Evolutionary conservation across 768 basidiomycete genomes (phyloP).

Genomic region (Collybia mongolica): DNA sequence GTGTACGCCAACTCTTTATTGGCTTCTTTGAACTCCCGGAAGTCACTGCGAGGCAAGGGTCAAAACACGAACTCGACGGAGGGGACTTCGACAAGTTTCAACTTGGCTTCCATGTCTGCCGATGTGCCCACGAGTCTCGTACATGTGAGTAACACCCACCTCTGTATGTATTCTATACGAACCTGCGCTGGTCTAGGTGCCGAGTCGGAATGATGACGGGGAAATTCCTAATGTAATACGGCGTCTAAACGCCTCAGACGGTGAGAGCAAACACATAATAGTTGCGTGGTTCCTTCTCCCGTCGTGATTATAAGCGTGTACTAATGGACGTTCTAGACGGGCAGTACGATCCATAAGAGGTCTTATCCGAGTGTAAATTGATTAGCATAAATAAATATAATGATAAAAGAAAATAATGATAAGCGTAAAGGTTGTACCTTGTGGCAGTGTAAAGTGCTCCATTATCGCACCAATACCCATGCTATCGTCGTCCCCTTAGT

Average conservation of each 20-base stretch:
- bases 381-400: neutral
- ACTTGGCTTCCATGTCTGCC: conserved; percentile 23
- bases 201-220: conserved; percentile 11
- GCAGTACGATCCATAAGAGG: neutral
- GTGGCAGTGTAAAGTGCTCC: too few relatives aligned
- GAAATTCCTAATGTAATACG: conserved; percentile 6
- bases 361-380: conserved; percentile 6
- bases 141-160: conserved; percentile 4
- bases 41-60: conserved; percentile 24
- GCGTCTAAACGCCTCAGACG: conserved; percentile 1
- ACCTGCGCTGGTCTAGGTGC: neutral
- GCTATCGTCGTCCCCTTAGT: conserved; percentile 10
- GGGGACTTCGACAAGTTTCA: conserved; percentile 34
- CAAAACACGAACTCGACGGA: conserved; percentile 18
- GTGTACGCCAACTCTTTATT: conserved; percentile 48
- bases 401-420: neutral
- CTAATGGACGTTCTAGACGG: neutral
- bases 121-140: conserved; percentile 19
- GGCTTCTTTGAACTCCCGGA: conserved; percentile 43
- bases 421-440: too few relatives aligned
- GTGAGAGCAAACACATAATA: conserved; percentile 10
- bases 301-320: neutral
- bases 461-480: conserved; percentile 4
- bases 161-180: neutral
- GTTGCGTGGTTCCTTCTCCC: neutral